A percentile compares a stretch with the other conserved stretches of the same genome.
These are phyloP conservation scores for Aspergillus sp. DNA, from an alignment of 2,329 filamentous ascomycete genomes.

Conservation along the genomic window DNA sequence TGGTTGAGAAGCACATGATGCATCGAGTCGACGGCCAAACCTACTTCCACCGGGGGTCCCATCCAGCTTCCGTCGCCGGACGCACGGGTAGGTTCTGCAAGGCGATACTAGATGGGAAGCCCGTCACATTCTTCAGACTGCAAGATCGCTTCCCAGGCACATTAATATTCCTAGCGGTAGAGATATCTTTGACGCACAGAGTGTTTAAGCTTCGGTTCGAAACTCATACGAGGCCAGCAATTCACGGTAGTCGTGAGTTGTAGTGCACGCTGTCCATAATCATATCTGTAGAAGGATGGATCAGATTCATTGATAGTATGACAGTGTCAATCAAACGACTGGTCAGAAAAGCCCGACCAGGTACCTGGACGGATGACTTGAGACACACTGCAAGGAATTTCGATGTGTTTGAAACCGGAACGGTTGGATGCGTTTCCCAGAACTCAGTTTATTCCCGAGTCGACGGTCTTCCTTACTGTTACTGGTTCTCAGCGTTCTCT, in stretches of 20 bases:
- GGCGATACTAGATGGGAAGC: background rate
- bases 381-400: constrained; percentile 20
- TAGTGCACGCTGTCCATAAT: no score
- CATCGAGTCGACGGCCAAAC: background rate
- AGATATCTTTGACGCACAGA: background rate
- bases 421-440: constrained; percentile 7
- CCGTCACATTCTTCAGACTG: constrained; percentile 10
- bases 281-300: background rate
- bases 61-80: constrained; percentile 2
- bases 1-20: background rate
- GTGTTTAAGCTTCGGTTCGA: background rate
- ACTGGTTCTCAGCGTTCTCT: background rate
- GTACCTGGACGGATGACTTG: background rate
- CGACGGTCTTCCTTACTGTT: constrained; percentile 9
- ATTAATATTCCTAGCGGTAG: background rate
- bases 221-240: background rate
- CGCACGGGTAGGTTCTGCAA: constrained; percentile 6
- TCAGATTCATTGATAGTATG: background rate
- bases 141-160: background rate
- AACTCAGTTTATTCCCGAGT: constrained; percentile 10
- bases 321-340: background rate
- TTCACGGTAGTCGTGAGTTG: no score
- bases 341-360: background rate
- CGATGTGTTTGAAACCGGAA: constrained; percentile 17
- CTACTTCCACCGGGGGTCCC: background rate